phyloP scores from a whole-genome alignment of 2,329 filamentous ascomycete species.

The Penicillium sp. region DNA sequence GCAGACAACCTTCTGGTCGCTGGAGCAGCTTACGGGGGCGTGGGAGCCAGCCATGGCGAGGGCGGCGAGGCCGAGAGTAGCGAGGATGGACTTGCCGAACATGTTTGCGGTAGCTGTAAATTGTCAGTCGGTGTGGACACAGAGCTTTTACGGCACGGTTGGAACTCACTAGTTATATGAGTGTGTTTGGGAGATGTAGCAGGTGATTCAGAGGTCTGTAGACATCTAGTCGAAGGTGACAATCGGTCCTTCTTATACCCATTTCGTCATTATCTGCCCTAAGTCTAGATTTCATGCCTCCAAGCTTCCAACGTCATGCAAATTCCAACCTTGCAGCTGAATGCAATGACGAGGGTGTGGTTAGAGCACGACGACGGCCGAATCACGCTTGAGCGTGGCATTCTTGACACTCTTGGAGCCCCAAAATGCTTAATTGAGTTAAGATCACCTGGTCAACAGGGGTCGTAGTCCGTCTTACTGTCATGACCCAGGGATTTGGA shows the following conservation, averaged over 20 bases:
- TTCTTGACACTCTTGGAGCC: neutral
- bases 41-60: neutral
- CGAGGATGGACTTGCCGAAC: slow-evolving; percentile 6
- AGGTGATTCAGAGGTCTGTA: neutral
- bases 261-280: neutral
- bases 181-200: neutral
- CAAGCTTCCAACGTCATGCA: neutral
- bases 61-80: slow-evolving; percentile 1
- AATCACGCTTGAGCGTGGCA: neutral
- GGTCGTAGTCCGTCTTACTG: neutral
- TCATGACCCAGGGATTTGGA: neutral
- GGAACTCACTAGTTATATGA: neutral
- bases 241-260: neutral
- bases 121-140: neutral
- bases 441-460: neutral
- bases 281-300: neutral
- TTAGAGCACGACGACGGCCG: neutral
- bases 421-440: neutral
- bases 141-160: neutral
- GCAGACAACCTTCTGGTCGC: slow-evolving; percentile 11
- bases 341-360: neutral
- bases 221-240: neutral
- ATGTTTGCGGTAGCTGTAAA: neutral
- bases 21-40: neutral
- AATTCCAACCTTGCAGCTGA: neutral